Evolutionary conservation across 192 early-diverging fungal genomes (phyloP).

Genomic region (Coemansia sp.): DNA sequence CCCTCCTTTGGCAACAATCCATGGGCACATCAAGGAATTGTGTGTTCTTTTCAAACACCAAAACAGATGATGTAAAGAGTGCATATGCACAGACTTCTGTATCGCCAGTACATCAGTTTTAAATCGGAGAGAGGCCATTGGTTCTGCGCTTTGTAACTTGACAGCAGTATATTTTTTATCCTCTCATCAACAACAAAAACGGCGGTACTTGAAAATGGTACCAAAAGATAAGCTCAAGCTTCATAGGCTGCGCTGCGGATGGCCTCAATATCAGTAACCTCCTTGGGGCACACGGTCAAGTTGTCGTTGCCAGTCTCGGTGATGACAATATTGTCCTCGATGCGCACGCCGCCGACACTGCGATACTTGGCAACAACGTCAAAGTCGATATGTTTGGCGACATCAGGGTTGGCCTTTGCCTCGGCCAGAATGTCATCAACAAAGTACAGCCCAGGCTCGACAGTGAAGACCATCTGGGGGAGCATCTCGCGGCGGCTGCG

Average conservation of each 20-base stretch:
- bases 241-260: constrained; percentile 26
- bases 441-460: constrained; percentile 95
- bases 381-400: constrained; percentile 66
- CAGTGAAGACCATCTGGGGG: constrained; percentile 84
- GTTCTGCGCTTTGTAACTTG: too few relatives aligned
- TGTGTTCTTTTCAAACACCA: too few relatives aligned
- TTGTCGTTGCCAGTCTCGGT: constrained; percentile 75
- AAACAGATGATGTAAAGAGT: too few relatives aligned
- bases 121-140: too few relatives aligned
- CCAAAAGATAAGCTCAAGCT: background rate
- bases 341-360: constrained; percentile 87
- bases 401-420: constrained; percentile 58
- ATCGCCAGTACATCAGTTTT: too few relatives aligned
- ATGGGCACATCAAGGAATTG: too few relatives aligned
- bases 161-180: too few relatives aligned
- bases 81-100: too few relatives aligned
- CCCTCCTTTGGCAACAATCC: too few relatives aligned
- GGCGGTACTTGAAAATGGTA: background rate
- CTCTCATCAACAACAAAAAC: too few relatives aligned
- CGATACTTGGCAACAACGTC: constrained; percentile 66
- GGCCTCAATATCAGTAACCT: constrained; percentile 69
- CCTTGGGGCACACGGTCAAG: constrained; percentile 82
- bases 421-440: constrained; percentile 73
- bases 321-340: constrained; percentile 89
- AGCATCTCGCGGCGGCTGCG: constrained; percentile 73